Base-by-base conservation (phyloP, 1,284 basidiomycete genomes). In the Macrocystidia cucumis region DNA sequence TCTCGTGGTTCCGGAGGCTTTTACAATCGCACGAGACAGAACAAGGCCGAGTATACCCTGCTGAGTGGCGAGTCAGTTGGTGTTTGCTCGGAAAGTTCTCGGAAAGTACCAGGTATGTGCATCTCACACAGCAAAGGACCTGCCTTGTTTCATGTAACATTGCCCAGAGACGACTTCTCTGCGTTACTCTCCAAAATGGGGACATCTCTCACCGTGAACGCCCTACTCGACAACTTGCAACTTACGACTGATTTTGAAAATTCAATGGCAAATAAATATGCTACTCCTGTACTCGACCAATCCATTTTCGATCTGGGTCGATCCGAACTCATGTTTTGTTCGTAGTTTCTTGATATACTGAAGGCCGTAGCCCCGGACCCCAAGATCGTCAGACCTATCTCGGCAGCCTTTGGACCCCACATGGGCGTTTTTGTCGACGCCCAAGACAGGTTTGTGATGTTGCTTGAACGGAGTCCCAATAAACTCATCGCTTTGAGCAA, bases 1-100 rank as follows among this genome's bases (percentile, higher is more conserved):
- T 92, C 48, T 90, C 93, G 2, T 99, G 93, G 91, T 98, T 98
- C 62, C 69, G 87, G 14, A 73, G 93, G n/a, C 60, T 95, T n/a
- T 62, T 99, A 22, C 79, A 86, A 45, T 78, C 76, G 5, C 89
- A 96, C 55, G 91, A 97, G 46, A 75, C 85, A 12, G 92, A 98
- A 49, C 83, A 87, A 42, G 82, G 81, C 0, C 63, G 74, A 9
- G 74, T 89, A 1, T 96, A 96, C 53, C 90, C 92, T 9, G 51
- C 68, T 0, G 73, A 76, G 28, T 97, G 92, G 92, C 78, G 69
- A 37, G 83, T 93, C 14, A 81, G 78, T 0, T 84, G 87, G 68
- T 67, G 79, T 57, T 62, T 97, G 27, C 69, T 85, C 18, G 74
- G 81, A 9, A 86, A 82, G 46, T 98, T 97, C 52, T 69, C 78